These are phyloP conservation scores for Diplodia scrobiculata DNA, from an alignment of 2,329 filamentous ascomycete species.

Conservation along the genomic window DNA sequence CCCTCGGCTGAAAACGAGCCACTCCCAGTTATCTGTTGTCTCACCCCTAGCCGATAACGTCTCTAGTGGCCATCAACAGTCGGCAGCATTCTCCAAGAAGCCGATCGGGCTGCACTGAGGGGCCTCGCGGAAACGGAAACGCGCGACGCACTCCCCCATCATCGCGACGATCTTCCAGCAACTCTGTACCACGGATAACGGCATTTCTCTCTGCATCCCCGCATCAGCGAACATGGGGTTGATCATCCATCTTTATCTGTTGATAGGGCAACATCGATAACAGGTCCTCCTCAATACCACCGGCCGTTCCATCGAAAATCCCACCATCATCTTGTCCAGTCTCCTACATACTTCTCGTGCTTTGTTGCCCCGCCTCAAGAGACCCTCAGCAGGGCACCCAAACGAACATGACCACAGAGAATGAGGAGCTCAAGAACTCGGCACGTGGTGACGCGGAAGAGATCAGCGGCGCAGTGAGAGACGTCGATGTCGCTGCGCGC, in stretches of 20 bases:
- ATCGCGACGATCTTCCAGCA: not conserved
- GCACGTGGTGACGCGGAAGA: not conserved
- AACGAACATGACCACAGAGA: not conserved
- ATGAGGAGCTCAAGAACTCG: not conserved
- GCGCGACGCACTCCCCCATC: not conserved
- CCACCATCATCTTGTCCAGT: not conserved
- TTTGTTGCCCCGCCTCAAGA: not conserved
- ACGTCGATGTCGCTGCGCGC: slow-evolving; percentile 12
- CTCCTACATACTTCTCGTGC: not conserved
- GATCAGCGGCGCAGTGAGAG: not conserved
- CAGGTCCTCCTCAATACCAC: not conserved
- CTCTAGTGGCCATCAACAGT: not conserved
- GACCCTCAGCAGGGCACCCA: not conserved
- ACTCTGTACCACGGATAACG: slow-evolving; percentile 1
- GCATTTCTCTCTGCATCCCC: not conserved
- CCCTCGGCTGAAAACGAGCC: not conserved
- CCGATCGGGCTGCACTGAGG: slow-evolving; percentile 1
- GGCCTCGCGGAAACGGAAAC: not conserved
- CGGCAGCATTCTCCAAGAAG: not conserved
- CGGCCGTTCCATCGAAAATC: not conserved
- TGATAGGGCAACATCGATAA: slow-evolving; percentile 7
- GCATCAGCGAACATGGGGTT: not conserved
- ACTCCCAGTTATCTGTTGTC: too few species aligned
- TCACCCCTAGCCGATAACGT: not conserved
- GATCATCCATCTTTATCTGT: not conserved